Conservation (phyloP, 2,329 filamentous ascomycete species). For the Blastomyces silverae region DNA sequence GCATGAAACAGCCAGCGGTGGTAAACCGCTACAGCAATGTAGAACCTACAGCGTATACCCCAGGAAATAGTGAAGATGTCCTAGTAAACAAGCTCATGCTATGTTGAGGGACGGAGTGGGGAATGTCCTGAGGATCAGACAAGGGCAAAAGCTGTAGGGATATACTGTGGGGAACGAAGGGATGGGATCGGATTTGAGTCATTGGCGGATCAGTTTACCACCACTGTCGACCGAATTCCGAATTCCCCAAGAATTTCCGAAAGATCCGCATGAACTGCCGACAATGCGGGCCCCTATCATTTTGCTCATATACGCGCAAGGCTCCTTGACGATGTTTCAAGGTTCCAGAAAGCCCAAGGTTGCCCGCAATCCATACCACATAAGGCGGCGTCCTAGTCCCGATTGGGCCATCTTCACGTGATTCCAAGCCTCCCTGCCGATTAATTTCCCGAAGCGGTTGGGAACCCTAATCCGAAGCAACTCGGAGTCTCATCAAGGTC, state of each 20-base stretch:
- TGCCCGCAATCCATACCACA: neutral
- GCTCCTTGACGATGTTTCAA: neutral
- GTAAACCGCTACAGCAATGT: no score
- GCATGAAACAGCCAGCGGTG: neutral
- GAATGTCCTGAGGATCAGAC: neutral
- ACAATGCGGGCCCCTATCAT: neutral
- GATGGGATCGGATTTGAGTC: neutral
- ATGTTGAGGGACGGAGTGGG: no score
- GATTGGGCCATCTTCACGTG: neutral
- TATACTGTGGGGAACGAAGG: neutral
- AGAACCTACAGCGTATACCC: no score
- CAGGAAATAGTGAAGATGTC: no score
- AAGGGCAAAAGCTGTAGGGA: neutral
- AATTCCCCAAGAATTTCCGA: neutral
- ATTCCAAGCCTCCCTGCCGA: neutral
- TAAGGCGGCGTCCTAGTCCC: neutral
- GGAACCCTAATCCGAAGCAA: neutral
- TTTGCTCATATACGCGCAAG: neutral
- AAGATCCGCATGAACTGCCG: neutral
- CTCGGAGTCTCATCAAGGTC: neutral
- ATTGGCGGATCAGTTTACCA: neutral
- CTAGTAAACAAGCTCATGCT: no score
- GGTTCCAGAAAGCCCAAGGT: neutral
- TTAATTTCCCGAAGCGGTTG: no score
- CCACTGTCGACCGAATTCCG: neutral